phyloP scores from a whole-genome alignment of 2,329 filamentous ascomycete genomes.

The Botrytis galanthina region DNA sequence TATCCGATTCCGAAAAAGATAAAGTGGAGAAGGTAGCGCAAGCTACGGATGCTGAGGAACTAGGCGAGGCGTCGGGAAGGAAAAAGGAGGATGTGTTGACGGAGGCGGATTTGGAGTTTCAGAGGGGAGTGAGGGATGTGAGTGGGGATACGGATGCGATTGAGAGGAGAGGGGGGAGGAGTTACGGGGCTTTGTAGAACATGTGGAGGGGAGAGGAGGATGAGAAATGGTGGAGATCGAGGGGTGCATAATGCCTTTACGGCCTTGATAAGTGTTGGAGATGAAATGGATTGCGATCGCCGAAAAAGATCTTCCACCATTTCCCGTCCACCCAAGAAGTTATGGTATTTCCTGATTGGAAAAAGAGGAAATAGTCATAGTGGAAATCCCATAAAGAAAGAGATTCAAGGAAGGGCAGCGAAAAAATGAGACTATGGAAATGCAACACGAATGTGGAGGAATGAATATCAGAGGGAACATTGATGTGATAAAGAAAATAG shows the following conservation, averaged over 20 bases:
- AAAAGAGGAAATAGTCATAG: accelerated
- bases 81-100: not conserved
- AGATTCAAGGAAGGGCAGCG: no score
- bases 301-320: accelerated
- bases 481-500: not conserved
- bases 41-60: not conserved
- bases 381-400: no score
- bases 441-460: not conserved
- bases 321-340: accelerated
- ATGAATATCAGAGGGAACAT: accelerated
- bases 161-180: not conserved
- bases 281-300: no score
- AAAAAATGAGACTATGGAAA: accelerated
- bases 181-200: not conserved
- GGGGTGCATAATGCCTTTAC: no score
- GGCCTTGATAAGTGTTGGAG: no score
- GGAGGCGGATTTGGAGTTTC: slow-evolving; percentile 1
- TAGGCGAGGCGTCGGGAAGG: not conserved
- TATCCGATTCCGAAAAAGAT: not conserved
- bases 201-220: no score
- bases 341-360: no score
- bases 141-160: not conserved
- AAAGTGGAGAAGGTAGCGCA: not conserved
- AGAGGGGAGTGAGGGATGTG: not conserved
- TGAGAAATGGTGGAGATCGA: not conserved